Evolutionary conservation across 2,329 filamentous ascomycete species (phyloP).

Genomic region (Penicillium sp.): DNA sequence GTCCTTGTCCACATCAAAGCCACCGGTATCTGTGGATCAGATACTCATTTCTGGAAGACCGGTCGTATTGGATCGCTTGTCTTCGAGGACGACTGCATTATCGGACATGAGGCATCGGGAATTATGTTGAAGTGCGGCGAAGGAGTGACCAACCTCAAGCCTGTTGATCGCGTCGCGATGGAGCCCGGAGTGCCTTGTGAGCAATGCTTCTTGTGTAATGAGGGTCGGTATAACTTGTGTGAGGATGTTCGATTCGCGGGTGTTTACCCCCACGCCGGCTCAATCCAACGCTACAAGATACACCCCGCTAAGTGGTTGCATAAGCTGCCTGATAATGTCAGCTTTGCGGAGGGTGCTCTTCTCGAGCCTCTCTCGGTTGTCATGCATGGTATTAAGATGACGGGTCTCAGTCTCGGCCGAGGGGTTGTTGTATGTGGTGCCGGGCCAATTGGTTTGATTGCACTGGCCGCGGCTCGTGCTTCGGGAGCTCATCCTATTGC

Average conservation of each 20-base stretch:
- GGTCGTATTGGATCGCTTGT: constrained; percentile 65
- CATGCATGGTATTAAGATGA: constrained; percentile 60
- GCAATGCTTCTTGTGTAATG: constrained; percentile 61
- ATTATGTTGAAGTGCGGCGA: constrained; percentile 60
- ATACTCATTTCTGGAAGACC: constrained; percentile 69
- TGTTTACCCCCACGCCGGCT: constrained; percentile 63
- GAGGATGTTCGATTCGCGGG: constrained; percentile 63
- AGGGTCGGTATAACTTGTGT: constrained; percentile 66
- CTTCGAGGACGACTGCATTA: constrained; percentile 64
- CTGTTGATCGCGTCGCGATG: constrained; percentile 65
- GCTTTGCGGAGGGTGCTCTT: constrained; percentile 62
- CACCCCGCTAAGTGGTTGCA: constrained; percentile 64
- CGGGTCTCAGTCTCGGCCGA: constrained; percentile 57
- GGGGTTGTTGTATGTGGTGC: constrained; percentile 63
- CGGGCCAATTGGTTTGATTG: constrained; percentile 64
- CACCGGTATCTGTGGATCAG: constrained; percentile 68
- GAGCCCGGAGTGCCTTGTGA: constrained; percentile 68
- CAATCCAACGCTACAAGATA: constrained; percentile 62
- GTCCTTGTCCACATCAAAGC: constrained; percentile 64
- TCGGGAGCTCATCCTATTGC: constrained; percentile 66
- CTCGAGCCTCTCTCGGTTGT: constrained; percentile 67
- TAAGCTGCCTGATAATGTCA: constrained; percentile 58
- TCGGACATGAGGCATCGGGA: constrained; percentile 67
- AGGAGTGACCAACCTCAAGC: constrained; percentile 55
- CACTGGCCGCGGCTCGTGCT: constrained; percentile 61